Percentiles rank a stretch among this genome's conserved stretches.
Conservation (phyloP, 2,329 filamentous ascomycete genomes). For the Penicillium olsonii region DNA sequence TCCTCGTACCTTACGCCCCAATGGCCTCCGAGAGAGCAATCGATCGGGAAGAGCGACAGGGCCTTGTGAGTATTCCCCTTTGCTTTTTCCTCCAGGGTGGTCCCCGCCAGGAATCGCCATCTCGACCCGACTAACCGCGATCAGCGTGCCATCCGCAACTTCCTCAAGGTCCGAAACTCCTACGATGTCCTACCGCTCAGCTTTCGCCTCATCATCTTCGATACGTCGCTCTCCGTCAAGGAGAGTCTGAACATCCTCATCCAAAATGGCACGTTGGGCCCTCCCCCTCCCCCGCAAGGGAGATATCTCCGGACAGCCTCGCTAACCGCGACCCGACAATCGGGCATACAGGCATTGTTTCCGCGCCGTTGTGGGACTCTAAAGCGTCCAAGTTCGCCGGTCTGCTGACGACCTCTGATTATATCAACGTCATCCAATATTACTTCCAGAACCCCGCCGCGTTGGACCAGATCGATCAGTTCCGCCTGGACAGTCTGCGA, state of each 20-base stretch:
- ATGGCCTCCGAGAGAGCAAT: slow-evolving; percentile 49
- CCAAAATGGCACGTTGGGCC: slow-evolving; percentile 73
- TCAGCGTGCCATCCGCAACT: slow-evolving; percentile 88
- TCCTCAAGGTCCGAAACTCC: slow-evolving; percentile 92
- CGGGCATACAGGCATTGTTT: slow-evolving; percentile 77
- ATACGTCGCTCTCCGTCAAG: slow-evolving; percentile 92
- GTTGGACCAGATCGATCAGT: slow-evolving; percentile 86
- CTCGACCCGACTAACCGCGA: slow-evolving; percentile 32
- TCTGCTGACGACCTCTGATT: slow-evolving; percentile 91
- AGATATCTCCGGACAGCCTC: slow-evolving; percentile 1
- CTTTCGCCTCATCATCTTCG: slow-evolving; percentile 92
- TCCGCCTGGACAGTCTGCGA: slow-evolving; percentile 86
- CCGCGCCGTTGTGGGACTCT: slow-evolving; percentile 95
- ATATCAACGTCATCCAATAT: slow-evolving; percentile 98
- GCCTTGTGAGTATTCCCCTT: slow-evolving; percentile 45
- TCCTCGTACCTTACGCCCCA: slow-evolving; percentile 50
- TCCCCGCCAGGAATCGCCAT: slow-evolving; percentile 11
- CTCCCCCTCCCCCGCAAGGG: background rate
- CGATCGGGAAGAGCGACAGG: slow-evolving; percentile 52
- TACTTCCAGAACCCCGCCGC: slow-evolving; percentile 97
- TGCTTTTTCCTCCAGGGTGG: slow-evolving; percentile 9
- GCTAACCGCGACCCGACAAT: slow-evolving; percentile 22
- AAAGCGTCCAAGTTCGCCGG: slow-evolving; percentile 90
- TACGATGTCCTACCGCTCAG: slow-evolving; percentile 97
- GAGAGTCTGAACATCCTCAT: slow-evolving; percentile 95